Evolutionary conservation across 495 filamentous ascomycete genomes (phyloP).

Genomic region (Xylaria venustula): DNA sequence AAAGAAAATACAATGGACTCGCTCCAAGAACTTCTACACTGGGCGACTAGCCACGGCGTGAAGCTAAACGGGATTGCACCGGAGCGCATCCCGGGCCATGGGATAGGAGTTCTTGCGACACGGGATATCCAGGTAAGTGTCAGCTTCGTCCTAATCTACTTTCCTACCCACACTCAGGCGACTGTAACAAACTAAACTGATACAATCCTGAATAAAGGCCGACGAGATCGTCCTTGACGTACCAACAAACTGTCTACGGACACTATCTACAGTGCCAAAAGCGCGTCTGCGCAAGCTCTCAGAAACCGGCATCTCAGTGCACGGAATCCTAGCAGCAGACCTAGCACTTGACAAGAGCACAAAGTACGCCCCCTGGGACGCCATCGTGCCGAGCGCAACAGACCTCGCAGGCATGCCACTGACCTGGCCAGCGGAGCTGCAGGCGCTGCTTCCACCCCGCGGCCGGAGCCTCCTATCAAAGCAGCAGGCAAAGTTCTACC

Average conservation of each 20-base stretch:
- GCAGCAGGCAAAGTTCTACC: constrained; percentile 61
- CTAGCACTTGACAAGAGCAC: constrained; percentile 51
- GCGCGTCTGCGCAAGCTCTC: constrained; percentile 44
- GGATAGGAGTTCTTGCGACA: constrained; percentile 72
- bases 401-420: constrained; percentile 70
- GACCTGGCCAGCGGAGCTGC: constrained; percentile 57
- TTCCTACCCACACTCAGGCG: too few relatives aligned
- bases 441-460: constrained; percentile 49
- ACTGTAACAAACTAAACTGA: background rate
- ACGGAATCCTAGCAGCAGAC: constrained; percentile 69
- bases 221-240: constrained; percentile 60
- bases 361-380: constrained; percentile 57
- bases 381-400: constrained; percentile 60
- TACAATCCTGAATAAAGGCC: constrained; percentile 30
- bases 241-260: constrained; percentile 63
- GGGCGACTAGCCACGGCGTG: constrained; percentile 61
- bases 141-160: too few relatives aligned
- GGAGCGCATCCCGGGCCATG: constrained; percentile 59
- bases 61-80: constrained; percentile 59
- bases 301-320: constrained; percentile 53
- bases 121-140: constrained; percentile 61
- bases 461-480: constrained; percentile 49
- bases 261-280: constrained; percentile 56
- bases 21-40: constrained; percentile 54
- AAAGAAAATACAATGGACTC: constrained; percentile 20